Percentiles rank a stretch among this genome's conserved stretches.
phyloP scores from a whole-genome alignment of 1,284 basidiomycete genomes.

The Caloboletus firmus region DNA sequence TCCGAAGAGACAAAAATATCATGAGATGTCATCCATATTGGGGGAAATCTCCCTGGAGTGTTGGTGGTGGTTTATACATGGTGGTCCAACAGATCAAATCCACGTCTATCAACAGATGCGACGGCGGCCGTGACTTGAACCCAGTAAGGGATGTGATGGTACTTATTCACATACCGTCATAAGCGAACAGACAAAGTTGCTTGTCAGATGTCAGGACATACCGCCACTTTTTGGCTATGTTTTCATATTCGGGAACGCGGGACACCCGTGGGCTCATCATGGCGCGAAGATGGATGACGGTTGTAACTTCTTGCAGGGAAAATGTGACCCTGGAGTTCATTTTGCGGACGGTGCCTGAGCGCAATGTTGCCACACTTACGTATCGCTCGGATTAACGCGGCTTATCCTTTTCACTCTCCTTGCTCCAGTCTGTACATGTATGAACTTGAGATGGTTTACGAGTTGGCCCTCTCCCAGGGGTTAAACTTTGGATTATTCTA shows the following conservation, averaged over 20 bases:
- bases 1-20: constrained; percentile 2
- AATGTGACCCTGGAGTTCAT: constrained; percentile 16
- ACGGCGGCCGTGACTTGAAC: constrained; percentile 5
- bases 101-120: constrained; percentile 22
- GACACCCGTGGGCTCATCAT: constrained; percentile 3
- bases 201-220: background rate
- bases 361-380: constrained; percentile 12
- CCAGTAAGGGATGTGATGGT: background rate
- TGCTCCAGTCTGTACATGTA: background rate
- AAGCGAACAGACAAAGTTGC: background rate
- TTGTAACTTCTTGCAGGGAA: constrained; percentile 7
- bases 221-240: background rate
- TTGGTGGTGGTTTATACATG: background rate
- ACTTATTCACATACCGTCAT: background rate
- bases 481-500: background rate
- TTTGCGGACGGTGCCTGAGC: constrained; percentile 12
- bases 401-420: background rate
- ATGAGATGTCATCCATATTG: background rate
- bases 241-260: constrained; percentile 1
- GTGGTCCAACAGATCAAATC: constrained; percentile 13
- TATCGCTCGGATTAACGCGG: constrained; percentile 20
- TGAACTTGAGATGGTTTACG: background rate
- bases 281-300: constrained; percentile 7
- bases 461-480: background rate
- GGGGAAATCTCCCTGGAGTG: constrained; percentile 2